Percentiles rank a stretch among this genome's conserved stretches.
These are phyloP conservation scores for Marchantia polymorpha DNA, from an alignment of 225 moss, liverwort and hornwort species.

Conservation along the genomic window DNA sequence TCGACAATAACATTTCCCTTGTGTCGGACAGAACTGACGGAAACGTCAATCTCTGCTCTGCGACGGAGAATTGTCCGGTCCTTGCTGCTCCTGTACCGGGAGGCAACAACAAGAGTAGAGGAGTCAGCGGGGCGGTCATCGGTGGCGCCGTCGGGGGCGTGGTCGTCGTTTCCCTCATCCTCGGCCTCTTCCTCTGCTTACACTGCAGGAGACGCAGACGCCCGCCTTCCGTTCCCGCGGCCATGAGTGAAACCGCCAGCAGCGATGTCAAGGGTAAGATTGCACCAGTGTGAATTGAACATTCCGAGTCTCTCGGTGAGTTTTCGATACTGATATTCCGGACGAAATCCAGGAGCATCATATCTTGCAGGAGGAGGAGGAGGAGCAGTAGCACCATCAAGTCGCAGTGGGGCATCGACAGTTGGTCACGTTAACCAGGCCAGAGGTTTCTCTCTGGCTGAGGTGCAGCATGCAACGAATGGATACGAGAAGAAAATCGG, in stretches of 20 bases:
- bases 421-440: not conserved
- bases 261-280: not conserved
- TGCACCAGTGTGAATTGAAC: not conserved
- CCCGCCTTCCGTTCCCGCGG: not conserved
- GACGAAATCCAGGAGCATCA: not conserved
- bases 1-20: not conserved
- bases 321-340: too few species aligned
- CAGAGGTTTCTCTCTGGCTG: constrained; percentile 28
- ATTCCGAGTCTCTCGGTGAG: too few species aligned
- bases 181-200: not conserved
- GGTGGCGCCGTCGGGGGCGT: constrained; percentile 15
- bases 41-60: constrained; percentile 10
- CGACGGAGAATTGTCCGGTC: constrained; percentile 6
- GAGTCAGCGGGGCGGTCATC: constrained; percentile 2
- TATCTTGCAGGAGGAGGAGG: not conserved
- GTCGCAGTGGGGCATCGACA: not conserved
- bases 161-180: not conserved
- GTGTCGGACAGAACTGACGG: constrained; percentile 10
- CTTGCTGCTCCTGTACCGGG: not conserved
- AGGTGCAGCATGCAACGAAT: constrained; percentile 37
- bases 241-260: too few species aligned
- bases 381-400: not conserved
- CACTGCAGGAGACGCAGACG: not conserved
- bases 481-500: constrained; percentile 43
- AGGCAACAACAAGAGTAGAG: too few species aligned